Base-by-base conservation (phyloP, 2,329 filamentous ascomycete species). In the Cercospora sp. region DNA sequence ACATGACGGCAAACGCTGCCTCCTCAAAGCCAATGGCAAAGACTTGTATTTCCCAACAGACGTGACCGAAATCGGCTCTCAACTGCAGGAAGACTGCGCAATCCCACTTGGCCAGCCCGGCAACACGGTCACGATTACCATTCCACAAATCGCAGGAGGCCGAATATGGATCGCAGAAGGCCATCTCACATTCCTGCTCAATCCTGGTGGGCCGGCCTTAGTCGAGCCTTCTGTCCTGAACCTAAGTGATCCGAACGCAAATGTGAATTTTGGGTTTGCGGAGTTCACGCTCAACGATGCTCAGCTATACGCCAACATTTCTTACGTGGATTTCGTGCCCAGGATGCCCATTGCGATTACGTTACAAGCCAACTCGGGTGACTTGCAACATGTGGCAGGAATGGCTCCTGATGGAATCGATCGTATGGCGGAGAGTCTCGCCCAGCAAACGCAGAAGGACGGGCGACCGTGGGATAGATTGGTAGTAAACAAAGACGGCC, bases 381-480 rank as follows among this genome's bases (percentile, higher is more conserved):
- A 77, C 4, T 76, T 77, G 2, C 79, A 84, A 64, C 77, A 76
- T 61, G 78, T 80, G 90, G 90, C 76, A 80, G 90, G 90, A 1
- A 87, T 91, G 81, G 78, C 83, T 0, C 72, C 83, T 0, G 80
- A 88, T 72, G 89, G 89, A 1, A 81, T 91, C 3, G 82, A 86
- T 61, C 80, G 76, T 26, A 79, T 92, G 45, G 87, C 86, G 67
- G 78, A 81, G 1, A 84, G 80, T 1, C 79, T 93, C 20, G 79
- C 79, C 28, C 81, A 82, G 10, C 90, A 92, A 77, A 79, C 86
- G 2, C 69, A 75, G 4, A 79, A 77, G 28, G 90, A 92, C 72
- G 83, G 85, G 1, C 79, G 82, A 60, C 86, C 86, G 0, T 93
- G 90, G 90, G 84, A 89, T 71, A 83, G 87, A 72, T 83, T 91